Conservation (phyloP, 768 basidiomycete genomes). For the Termitomyces sp. region DNA sequence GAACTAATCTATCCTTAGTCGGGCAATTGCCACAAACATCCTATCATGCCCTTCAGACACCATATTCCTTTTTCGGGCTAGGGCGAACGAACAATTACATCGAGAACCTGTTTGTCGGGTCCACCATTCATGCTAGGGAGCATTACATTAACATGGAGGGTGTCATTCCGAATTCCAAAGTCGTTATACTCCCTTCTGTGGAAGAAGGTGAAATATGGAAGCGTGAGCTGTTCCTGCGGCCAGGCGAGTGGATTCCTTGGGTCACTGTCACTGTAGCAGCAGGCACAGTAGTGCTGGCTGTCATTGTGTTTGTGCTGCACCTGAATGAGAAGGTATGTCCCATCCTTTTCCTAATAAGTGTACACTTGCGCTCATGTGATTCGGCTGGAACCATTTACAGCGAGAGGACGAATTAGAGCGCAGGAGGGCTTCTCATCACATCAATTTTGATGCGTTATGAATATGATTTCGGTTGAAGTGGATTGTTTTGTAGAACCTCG, state of each 20-base stretch:
- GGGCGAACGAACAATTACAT: conserved; percentile 99
- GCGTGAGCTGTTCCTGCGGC: conserved; percentile 83
- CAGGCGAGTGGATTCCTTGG: conserved; percentile 97
- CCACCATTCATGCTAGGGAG: conserved; percentile 63
- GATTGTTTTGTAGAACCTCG: too few relatives aligned
- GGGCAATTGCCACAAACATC: conserved; percentile 91
- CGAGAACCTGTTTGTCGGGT: conserved; percentile 95
- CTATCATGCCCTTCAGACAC: conserved; percentile 85
- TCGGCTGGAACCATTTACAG: conserved; percentile 35
- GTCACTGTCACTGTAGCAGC: conserved; percentile 85
- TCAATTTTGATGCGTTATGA: conserved; percentile 95
- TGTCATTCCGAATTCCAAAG: conserved; percentile 94
- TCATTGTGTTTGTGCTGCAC: conserved; percentile 84
- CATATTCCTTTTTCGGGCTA: conserved; percentile 94
- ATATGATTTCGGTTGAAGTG: neutral
- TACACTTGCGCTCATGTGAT: neutral
- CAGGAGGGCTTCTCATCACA: conserved; percentile 84
- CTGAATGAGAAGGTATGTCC: conserved; percentile 82
- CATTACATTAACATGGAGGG: conserved; percentile 95
- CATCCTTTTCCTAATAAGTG: neutral
- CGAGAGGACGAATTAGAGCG: conserved; percentile 92
- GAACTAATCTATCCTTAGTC: conserved; percentile 38
- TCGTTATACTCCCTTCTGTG: conserved; percentile 83
- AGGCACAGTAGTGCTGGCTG: conserved; percentile 65
- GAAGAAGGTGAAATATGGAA: conserved; percentile 66